Conservation (phyloP, 257 asterid species). For the Buddleja alternifolia region DNA sequence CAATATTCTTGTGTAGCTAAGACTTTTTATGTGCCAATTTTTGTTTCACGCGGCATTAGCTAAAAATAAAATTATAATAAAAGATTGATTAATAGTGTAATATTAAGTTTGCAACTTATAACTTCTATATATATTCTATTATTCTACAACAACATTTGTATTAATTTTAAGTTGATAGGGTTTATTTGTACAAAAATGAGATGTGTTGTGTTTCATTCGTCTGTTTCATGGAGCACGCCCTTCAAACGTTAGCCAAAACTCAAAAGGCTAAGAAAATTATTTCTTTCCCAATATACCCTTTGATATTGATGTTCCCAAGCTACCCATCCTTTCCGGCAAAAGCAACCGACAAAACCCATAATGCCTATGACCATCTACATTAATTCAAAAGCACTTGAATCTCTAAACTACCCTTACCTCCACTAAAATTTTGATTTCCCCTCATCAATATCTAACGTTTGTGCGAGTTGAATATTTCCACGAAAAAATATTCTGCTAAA, state of each 20-base stretch:
- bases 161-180: too few relatives aligned
- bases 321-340: slow-evolving; percentile 34
- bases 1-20: too few relatives aligned
- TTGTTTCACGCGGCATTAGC: background rate
- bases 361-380: background rate
- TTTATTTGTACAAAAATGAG: too few relatives aligned
- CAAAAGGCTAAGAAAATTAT: slow-evolving; percentile 7
- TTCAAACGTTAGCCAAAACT: slow-evolving; percentile 30
- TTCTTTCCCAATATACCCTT: slow-evolving; percentile 32
- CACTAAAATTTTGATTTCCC: too few relatives aligned
- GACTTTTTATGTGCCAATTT: background rate
- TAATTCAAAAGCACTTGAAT: background rate
- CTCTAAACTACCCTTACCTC: slow-evolving; percentile 8
- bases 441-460: too few relatives aligned
- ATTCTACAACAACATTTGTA: too few relatives aligned
- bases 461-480: too few relatives aligned
- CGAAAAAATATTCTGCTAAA: too few relatives aligned
- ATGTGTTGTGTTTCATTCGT: slow-evolving; percentile 26
- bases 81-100: too few relatives aligned
- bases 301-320: slow-evolving; percentile 20
- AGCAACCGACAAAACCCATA: slow-evolving; percentile 37
- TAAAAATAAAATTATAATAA: background rate
- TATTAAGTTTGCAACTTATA: too few relatives aligned
- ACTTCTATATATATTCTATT: too few relatives aligned
- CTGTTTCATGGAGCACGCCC: slow-evolving; percentile 29